Evolutionary conservation across 345 rosid species (phyloP), one percentile per base, ranked within the genome.

Genomic region (Carallia pectinifolia): DNA sequence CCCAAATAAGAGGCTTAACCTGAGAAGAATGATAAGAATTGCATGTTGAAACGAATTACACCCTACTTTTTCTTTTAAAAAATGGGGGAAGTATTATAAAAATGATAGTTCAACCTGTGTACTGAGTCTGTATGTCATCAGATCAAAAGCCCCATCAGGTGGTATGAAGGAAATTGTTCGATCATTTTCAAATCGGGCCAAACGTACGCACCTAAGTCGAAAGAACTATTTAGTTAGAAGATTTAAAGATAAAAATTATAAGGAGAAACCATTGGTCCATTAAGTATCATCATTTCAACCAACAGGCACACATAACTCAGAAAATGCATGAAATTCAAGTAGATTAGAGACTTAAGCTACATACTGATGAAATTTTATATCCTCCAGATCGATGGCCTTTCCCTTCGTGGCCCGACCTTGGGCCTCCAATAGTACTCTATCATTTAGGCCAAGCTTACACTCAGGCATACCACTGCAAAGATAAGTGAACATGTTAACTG

Each of bases 1-100:
- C 98, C 98, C 98, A 93, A 71, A 93, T 84, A n/a, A 93, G 89
- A 70, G 98, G 98, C 75, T 90, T 93, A 27, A 93, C 98, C 98
- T 93, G 81, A 80, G 67, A 77, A 1, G 54, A 60, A 15, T 10
- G 37, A 61, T 5, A 30, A 37, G 61, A 56, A 33, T 56, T 23
- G 23, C n/a, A 56, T 27, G 15, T 15, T 27, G 31, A 56, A 56
- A 56, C 31, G 27, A 56, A 56, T 27, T 12, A 16, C 17, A 44
- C 50, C 50, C 12, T 44, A 12, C 12, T 12, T 12, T 10, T 15
- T 15, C 50, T 40, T 33, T 33, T 33, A 40, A 40, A 8, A 9
- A 9, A 9, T 40, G 3, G 3, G 16, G 48, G 15, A 44, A 10
- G 48, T 44, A 44, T 9, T 10, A 29, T 61, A 29, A n/a, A 68